These are phyloP conservation scores for Nemania bipapillata DNA, from an alignment of 2,329 filamentous ascomycete species.

Conservation along the genomic window DNA sequence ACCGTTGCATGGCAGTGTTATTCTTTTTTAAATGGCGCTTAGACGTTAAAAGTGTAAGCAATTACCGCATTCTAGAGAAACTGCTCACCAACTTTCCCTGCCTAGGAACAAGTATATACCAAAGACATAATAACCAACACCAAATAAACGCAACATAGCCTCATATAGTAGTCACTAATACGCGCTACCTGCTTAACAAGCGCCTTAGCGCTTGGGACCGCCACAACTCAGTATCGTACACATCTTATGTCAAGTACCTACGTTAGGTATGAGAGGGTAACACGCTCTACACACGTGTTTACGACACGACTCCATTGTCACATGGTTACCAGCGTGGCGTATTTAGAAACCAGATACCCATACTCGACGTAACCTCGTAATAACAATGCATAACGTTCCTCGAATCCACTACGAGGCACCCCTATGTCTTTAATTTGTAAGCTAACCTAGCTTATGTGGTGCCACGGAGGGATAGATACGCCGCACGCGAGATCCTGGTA, in stretches of 20 bases:
- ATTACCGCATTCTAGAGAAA: conserved; percentile 4
- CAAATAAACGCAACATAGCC: not conserved
- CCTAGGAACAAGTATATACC: not conserved
- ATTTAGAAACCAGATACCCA: conserved; percentile 5
- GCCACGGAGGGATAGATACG: not conserved
- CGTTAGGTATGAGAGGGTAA: not conserved
- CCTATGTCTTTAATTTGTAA: not conserved
- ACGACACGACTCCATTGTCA: not conserved
- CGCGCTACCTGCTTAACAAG: not conserved
- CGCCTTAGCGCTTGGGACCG: not conserved
- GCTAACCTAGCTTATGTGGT: not conserved
- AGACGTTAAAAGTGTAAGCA: conserved; percentile 13
- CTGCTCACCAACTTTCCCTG: not conserved
- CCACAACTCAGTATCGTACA: not conserved
- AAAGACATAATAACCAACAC: not conserved
- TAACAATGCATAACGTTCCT: not conserved
- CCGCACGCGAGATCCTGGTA: not conserved
- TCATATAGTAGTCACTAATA: not conserved
- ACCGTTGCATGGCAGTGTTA: conserved; percentile 10
- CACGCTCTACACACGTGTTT: not conserved
- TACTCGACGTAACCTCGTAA: conserved; percentile 5
- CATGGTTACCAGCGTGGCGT: conserved; percentile 3
- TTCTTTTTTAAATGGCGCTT: conserved; percentile 12
- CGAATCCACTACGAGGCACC: not conserved
- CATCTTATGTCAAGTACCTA: not conserved